Evolutionary conservation across 179 eudicot genomes (phyloP).

Genomic region (Nepenthes alata): DNA sequence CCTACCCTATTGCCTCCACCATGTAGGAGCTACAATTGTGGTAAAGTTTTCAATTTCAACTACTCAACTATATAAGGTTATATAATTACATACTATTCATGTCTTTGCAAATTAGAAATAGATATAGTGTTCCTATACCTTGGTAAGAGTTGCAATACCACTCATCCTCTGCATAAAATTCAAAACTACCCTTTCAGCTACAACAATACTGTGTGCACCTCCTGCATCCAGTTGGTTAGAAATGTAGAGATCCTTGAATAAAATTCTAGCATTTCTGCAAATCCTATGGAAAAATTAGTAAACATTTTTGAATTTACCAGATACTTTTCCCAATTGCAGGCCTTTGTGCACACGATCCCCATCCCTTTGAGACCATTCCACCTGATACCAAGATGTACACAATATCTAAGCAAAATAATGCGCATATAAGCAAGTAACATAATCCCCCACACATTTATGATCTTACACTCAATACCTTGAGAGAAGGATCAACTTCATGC

Average conservation of each 20-base stretch:
- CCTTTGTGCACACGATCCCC: conserved; percentile 84
- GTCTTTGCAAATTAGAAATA: neutral
- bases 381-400: conserved; percentile 30
- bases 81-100: neutral
- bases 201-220: conserved; percentile 72
- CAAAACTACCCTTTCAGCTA: conserved; percentile 85
- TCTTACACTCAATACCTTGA: conserved; percentile 45
- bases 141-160: conserved; percentile 91
- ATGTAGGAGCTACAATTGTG: too few relatives aligned
- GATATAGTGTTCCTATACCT: conserved; percentile 27
- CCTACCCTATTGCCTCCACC: too few relatives aligned
- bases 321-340: conserved; percentile 73
- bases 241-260: neutral
- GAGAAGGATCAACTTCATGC: conserved; percentile 68
- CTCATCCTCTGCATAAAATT: conserved; percentile 99
- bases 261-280: neutral
- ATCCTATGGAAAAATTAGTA: neutral
- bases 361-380: conserved; percentile 78
- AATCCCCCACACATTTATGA: neutral
- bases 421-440: conserved; percentile 5
- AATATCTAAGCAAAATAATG: conserved; percentile 4
- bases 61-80: too few relatives aligned
- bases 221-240: conserved; percentile 34
- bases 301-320: conserved; percentile 31
- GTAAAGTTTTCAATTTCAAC: too few relatives aligned